Base-by-base conservation (phyloP, 805 yeast species). In the Teunomyces barrocoloradensis region DNA sequence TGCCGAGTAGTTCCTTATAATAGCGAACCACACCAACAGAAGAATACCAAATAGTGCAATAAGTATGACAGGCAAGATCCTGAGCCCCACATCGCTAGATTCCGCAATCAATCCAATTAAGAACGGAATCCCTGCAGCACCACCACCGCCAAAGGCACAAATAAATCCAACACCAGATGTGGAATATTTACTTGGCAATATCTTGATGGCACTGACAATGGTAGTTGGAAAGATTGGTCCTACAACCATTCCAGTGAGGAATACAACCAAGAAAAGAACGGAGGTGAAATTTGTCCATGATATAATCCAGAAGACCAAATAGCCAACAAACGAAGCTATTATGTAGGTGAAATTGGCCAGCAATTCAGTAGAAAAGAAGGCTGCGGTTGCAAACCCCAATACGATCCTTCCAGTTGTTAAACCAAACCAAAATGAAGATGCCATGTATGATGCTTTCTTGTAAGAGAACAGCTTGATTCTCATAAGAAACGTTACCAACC, bases 131-230 rank as follows among this genome's bases (percentile, higher is more conserved):
- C 80, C 74, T 0, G 95, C 92, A n/a, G 86, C 87, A 1, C 96
- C 96, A 12, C 84, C 80, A 3, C 94, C 91, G 5, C 95, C 96
- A 50, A 87, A 60, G 0, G 94, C 90, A 47, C 90, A 82, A 17
- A 85, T 80, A 45, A 86, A 71, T 0, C 96, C 91, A 6, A 89
- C 75, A 1, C 89, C 91, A 13, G 80, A 65, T 7, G 86, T 78
- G 45, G 85, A 86, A 44, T 77, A 66, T 35, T 72, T 74, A 23
- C 68, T 64, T 0, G 96, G 96, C 37, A 89, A 61, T 2, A 81
- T 68, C 46, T 81, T 80, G 40, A 86, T 64, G 1, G 89, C 75
- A 7, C 84, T 77, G 11, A 85, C 79, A 43, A 86, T 81, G 0
- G 87, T 79, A 5, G 91, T 82, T 0, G 95, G 90, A 63, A 72